These are phyloP conservation scores for Hanseniaspora vineae DNA, from an alignment of 805 yeast species.

Conservation along the genomic window DNA sequence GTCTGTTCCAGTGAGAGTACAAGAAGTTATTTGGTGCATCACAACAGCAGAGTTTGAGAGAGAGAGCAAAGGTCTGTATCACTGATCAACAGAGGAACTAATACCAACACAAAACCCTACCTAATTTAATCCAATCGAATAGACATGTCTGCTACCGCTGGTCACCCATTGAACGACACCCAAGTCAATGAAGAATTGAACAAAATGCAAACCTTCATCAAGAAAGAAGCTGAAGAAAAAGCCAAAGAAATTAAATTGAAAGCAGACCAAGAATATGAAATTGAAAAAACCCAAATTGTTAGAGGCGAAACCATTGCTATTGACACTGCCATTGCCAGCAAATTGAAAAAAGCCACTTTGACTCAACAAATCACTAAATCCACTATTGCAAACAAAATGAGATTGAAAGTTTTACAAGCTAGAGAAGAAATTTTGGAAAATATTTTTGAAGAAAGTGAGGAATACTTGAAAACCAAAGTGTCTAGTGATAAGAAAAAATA, in stretches of 20 bases:
- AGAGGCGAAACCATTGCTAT: slow-evolving; percentile 84
- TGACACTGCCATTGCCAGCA: slow-evolving; percentile 66
- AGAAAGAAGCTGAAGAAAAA: slow-evolving; percentile 97
- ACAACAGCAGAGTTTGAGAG: too few relatives aligned
- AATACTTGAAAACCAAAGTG: slow-evolving; percentile 41
- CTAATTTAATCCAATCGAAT: background rate
- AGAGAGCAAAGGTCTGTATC: too few relatives aligned
- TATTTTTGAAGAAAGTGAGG: slow-evolving; percentile 59
- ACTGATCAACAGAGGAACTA: too few relatives aligned
- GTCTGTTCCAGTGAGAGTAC: too few relatives aligned
- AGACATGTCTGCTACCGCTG: slow-evolving; percentile 25
- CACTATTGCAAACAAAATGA: slow-evolving; percentile 87
- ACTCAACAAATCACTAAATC: slow-evolving; percentile 94
- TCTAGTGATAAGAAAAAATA: slow-evolving; percentile 46
- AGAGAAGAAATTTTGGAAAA: slow-evolving; percentile 69
- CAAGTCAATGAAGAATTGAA: slow-evolving; percentile 90
- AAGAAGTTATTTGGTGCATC: too few relatives aligned
- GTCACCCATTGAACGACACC: slow-evolving; percentile 22
- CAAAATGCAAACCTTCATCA: slow-evolving; percentile 97
- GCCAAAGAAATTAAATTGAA: slow-evolving; percentile 91
- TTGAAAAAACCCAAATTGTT: slow-evolving; percentile 90
- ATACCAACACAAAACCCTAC: background rate
- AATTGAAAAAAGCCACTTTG: slow-evolving; percentile 80
- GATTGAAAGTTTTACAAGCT: slow-evolving; percentile 78
- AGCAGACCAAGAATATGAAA: slow-evolving; percentile 98